A percentile compares a stretch with the other conserved stretches of the same genome.
These are phyloP conservation scores for Filobasidium floriforme DNA, from an alignment of 768 basidiomycete genomes.

Conservation along the genomic window DNA sequence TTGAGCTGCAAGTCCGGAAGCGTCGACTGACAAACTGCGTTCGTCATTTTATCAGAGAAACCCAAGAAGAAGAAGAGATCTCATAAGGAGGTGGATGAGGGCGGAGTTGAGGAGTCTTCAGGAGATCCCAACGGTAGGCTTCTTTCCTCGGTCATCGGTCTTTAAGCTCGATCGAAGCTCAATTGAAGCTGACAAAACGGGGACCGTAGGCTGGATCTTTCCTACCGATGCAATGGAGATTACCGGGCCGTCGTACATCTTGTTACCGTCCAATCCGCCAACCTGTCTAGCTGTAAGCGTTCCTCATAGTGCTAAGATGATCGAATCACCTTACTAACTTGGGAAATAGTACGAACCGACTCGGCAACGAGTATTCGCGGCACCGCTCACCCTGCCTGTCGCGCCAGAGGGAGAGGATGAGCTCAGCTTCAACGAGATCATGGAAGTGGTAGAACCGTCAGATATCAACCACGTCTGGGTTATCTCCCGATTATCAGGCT, in stretches of 20 bases:
- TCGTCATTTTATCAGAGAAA: constrained; percentile 11
- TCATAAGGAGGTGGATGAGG: constrained; percentile 32
- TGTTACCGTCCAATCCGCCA: constrained; percentile 37
- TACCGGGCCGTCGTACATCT: constrained; percentile 38
- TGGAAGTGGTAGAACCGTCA: constrained; percentile 38
- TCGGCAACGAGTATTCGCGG: constrained; percentile 40
- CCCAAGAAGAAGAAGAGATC: constrained; percentile 44
- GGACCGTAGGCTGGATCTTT: constrained; percentile 38
- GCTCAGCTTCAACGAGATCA: constrained; percentile 34
- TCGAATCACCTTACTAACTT: not conserved
- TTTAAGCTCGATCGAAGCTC: too few species aligned
- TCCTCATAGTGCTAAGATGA: not conserved
- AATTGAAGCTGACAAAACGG: not conserved
- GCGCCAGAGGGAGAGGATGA: constrained; percentile 39
- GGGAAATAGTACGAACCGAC: constrained; percentile 35
- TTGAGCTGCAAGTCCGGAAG: not conserved
- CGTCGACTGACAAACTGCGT: not conserved
- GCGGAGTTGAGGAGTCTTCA: constrained; percentile 28
- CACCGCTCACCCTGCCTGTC: constrained; percentile 38
- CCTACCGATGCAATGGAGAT: constrained; percentile 37
- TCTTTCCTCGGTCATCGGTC: too few species aligned
- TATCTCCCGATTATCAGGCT: constrained; percentile 38
- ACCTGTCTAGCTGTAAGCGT: constrained; percentile 40
- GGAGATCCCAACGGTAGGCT: constrained; percentile 42
- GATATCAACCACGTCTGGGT: constrained; percentile 45